Percentiles rank a stretch among this genome's conserved stretches.
Evolutionary conservation across 257 asterid genomes (phyloP).

Genomic region (Plantago major): DNA sequence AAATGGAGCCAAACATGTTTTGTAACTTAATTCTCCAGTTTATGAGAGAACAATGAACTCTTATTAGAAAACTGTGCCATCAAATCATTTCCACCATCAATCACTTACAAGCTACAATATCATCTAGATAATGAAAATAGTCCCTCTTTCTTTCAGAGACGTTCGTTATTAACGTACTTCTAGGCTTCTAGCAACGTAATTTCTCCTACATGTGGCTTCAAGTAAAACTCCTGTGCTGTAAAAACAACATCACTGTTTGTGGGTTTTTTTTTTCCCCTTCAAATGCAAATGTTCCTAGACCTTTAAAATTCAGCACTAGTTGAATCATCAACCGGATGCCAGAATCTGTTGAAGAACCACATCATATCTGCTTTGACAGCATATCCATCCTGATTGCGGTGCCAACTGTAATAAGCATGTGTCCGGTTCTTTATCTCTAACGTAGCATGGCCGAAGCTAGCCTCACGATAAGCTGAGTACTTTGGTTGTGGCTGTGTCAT

Average conservation of each 20-base stretch:
- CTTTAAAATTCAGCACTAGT: conserved; percentile 6
- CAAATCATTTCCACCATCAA: no score
- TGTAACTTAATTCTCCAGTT: no score
- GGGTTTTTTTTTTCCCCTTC: not conserved
- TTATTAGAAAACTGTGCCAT: no score
- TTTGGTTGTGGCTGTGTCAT: conserved; percentile 54
- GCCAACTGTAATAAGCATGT: conserved; percentile 47
- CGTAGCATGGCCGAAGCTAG: conserved; percentile 54
- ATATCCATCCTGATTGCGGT: conserved; percentile 41
- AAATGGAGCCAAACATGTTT: no score
- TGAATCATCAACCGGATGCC: conserved; percentile 55
- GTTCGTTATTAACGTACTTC: no score
- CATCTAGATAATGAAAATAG: no score
- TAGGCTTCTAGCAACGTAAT: not conserved
- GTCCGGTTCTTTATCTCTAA: conserved; percentile 44
- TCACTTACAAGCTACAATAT: no score
- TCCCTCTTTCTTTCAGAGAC: no score
- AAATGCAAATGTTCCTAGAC: not conserved
- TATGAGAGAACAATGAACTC: no score
- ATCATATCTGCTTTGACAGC: conserved; percentile 49
- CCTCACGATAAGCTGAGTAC: conserved; percentile 46
- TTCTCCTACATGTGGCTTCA: not conserved
- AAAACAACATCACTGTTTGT: not conserved
- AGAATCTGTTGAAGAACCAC: conserved; percentile 60
- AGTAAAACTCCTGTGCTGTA: not conserved